A percentile compares a stretch with the other conserved stretches of the same genome.
phyloP scores from a whole-genome alignment of 1,139 yeast species.

The Yamadazyma atlantica region DNA sequence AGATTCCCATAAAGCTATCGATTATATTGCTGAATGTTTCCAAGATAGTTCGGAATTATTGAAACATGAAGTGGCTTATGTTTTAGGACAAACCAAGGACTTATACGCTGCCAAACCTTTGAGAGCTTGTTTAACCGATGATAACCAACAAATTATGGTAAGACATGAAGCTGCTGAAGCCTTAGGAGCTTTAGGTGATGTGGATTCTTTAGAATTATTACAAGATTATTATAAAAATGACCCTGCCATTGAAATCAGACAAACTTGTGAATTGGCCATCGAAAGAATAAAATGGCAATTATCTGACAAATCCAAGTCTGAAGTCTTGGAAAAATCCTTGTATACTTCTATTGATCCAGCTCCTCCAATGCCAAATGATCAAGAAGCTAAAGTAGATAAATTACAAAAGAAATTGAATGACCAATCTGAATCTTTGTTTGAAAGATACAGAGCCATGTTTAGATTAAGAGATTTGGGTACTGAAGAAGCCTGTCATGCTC shows the following conservation, averaged over 20 bases:
- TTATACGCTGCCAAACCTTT: constrained; percentile 72
- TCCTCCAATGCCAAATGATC: constrained; percentile 81
- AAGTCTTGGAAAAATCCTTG: constrained; percentile 70
- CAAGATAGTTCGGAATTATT: constrained; percentile 83
- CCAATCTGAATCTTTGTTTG: constrained; percentile 76
- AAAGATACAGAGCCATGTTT: constrained; percentile 98
- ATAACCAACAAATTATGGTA: constrained; percentile 87
- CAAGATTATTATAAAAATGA: constrained; percentile 65
- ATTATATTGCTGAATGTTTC: constrained; percentile 82
- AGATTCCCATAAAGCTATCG: constrained; percentile 62
- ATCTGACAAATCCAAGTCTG: constrained; percentile 61
- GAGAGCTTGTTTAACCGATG: constrained; percentile 66
- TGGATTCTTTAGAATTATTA: constrained; percentile 68
- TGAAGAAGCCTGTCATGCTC: constrained; percentile 87
- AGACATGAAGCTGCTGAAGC: constrained; percentile 99
- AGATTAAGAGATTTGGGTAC: constrained; percentile 93
- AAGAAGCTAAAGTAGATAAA: constrained; percentile 56
- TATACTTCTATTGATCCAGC: constrained; percentile 96
- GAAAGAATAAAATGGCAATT: constrained; percentile 93
- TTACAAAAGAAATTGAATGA: constrained; percentile 71
- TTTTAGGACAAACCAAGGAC: constrained; percentile 94
- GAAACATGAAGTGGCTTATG: constrained; percentile 98
- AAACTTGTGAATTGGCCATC: constrained; percentile 96
- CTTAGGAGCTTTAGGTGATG: constrained; percentile 90
- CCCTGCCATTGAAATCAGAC: constrained; percentile 85